Conservation (phyloP, 257 asterid species). For the Oldenlandia corymbosa region DNA sequence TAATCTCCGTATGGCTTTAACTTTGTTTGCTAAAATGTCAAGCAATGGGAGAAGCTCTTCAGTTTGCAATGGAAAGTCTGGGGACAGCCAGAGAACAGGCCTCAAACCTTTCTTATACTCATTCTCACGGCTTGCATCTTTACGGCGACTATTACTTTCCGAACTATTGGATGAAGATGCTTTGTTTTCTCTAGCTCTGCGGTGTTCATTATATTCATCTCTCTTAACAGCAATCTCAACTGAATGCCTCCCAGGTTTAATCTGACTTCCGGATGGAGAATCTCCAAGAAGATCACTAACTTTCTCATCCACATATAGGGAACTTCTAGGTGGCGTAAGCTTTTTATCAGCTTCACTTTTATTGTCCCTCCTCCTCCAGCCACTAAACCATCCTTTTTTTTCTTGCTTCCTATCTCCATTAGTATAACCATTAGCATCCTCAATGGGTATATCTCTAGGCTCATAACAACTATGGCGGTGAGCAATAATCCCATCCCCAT, state of each 20-base stretch:
- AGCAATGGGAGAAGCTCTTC: conserved; percentile 92
- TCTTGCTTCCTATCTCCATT: conserved; percentile 58
- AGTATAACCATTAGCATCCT: conserved; percentile 36
- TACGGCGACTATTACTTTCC: conserved; percentile 52
- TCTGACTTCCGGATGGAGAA: conserved; percentile 45
- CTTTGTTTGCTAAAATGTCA: conserved; percentile 92
- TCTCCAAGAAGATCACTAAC: conserved; percentile 62
- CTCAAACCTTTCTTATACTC: conserved; percentile 97
- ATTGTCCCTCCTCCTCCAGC: conserved; percentile 78
- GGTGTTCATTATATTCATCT: conserved; percentile 59
- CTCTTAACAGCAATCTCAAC: conserved; percentile 63
- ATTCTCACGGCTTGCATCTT: conserved; percentile 59
- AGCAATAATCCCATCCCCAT: conserved; percentile 51
- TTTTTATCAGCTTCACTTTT: conserved; percentile 51
- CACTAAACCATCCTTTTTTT: conserved; percentile 76
- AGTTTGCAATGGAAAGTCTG: conserved; percentile 75
- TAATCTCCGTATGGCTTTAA: conserved; percentile 79
- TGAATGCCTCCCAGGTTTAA: conserved; percentile 62
- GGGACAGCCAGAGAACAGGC: conserved; percentile 95
- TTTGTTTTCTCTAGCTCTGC: conserved; percentile 55
- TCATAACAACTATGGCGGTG: conserved; percentile 89
- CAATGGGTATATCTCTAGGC: conserved; percentile 68
- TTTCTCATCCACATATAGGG: conserved; percentile 59
- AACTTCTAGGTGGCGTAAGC: conserved; percentile 60
- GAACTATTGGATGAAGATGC: conserved; percentile 48